Evolutionary conservation across 139 green algal species (phyloP).

Genomic region (Coelastrella sp.): DNA sequence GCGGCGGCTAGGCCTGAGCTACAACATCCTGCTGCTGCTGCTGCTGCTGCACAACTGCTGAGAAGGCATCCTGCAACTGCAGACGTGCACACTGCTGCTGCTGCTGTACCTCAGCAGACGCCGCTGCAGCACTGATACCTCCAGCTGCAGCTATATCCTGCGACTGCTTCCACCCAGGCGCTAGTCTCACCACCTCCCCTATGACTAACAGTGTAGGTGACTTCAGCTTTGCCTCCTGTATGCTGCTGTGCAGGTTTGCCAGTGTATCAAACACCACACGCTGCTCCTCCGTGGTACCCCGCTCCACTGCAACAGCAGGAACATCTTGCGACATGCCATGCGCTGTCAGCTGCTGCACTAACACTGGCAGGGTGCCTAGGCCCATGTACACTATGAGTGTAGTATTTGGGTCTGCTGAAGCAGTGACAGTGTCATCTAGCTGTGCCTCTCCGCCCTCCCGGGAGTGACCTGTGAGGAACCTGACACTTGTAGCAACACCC

Average conservation of each 20-base stretch:
- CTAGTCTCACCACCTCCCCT: constrained; percentile 76
- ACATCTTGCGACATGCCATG: constrained; percentile 71
- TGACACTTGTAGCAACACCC: constrained; percentile 89
- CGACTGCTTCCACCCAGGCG: constrained; percentile 50
- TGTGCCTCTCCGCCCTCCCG: constrained; percentile 81
- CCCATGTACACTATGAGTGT: constrained; percentile 99
- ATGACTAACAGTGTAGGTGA: constrained; percentile 97
- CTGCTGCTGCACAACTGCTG: constrained; percentile 12
- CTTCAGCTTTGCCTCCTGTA: constrained; percentile 63
- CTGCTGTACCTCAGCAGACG: not conserved
- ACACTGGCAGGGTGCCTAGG: constrained; percentile 86
- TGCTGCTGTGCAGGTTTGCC: constrained; percentile 58
- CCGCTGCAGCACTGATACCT: not conserved
- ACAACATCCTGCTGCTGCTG: not conserved
- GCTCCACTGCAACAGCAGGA: constrained; percentile 96
- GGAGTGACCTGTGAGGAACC: constrained; percentile 94
- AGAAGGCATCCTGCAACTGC: constrained; percentile 19
- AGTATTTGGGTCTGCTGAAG: constrained; percentile 82
- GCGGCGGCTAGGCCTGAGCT: no score
- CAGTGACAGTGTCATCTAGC: constrained; percentile 66
- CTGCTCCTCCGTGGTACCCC: constrained; percentile 91
- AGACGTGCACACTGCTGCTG: constrained; percentile 10
- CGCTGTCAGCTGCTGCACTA: constrained; percentile 73
- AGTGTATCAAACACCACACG: constrained; percentile 83
- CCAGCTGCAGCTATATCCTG: constrained; percentile 1